Evolutionary conservation across 2,329 filamentous ascomycete species (phyloP).

Genomic region (Colletotrichum godetiae): DNA sequence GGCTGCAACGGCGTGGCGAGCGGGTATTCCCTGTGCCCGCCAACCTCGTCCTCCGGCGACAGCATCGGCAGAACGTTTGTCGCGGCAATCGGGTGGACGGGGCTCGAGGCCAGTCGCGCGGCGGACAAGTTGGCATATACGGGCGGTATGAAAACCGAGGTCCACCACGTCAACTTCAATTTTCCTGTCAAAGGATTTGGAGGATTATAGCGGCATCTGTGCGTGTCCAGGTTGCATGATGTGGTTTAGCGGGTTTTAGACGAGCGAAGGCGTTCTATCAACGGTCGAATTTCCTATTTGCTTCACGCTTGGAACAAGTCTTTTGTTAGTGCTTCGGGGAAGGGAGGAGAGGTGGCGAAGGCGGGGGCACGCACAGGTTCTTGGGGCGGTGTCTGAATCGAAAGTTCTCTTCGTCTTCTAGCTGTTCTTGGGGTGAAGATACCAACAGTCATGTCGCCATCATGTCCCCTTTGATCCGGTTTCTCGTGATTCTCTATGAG

Average conservation of each 20-base stretch:
- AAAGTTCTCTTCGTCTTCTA: background rate
- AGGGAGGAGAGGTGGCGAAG: background rate
- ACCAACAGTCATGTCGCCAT: background rate
- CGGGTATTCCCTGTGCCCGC: constrained; percentile 35
- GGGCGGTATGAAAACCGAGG: constrained; percentile 36
- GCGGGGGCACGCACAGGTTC: background rate
- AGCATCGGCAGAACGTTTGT: constrained; percentile 40
- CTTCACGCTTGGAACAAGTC: background rate
- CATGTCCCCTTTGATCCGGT: background rate
- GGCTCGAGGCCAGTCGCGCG: constrained; percentile 39
- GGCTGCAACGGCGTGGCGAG: constrained; percentile 42
- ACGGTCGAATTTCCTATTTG: background rate
- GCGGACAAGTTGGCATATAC: constrained; percentile 36
- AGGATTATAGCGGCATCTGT: constrained; percentile 31
- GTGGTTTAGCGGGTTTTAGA: constrained; percentile 34
- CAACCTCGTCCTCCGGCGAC: constrained; percentile 8
- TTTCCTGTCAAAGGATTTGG: constrained; percentile 44
- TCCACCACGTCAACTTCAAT: constrained; percentile 42
- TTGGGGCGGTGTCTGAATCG: background rate
- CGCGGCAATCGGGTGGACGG: constrained; percentile 40
- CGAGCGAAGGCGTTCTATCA: constrained; percentile 16
- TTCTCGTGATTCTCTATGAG: background rate
- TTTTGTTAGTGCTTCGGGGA: background rate
- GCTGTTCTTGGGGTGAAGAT: background rate
- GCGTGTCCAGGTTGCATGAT: constrained; percentile 34